phyloP scores from a whole-genome alignment of 2,329 filamentous ascomycete species.

The Zymoseptoria passerinii region DNA sequence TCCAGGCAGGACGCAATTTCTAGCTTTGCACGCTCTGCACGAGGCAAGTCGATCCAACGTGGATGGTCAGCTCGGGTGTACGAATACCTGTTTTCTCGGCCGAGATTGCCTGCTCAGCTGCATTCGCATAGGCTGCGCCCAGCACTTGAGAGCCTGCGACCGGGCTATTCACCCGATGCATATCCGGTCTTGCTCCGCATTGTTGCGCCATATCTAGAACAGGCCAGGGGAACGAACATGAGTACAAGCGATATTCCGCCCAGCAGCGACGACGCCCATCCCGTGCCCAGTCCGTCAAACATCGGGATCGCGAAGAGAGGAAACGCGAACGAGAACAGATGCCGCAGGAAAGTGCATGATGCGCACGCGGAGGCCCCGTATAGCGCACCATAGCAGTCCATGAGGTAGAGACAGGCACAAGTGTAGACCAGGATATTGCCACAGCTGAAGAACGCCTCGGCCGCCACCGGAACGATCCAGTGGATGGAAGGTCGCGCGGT shows the following conservation, averaged over 20 bases:
- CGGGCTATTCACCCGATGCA: not conserved
- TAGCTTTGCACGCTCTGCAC: too few relatives aligned
- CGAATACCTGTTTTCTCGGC: too few relatives aligned
- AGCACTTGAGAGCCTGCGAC: too few relatives aligned
- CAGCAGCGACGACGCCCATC: conserved; percentile 34
- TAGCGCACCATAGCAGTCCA: conserved; percentile 12
- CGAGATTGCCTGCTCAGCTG: too few relatives aligned
- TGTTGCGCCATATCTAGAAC: conserved; percentile 10
- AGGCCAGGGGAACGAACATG: conserved; percentile 23
- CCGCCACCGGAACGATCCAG: conserved; percentile 32
- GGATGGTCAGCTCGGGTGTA: too few relatives aligned
- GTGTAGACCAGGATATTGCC: conserved; percentile 32
- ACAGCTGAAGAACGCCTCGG: conserved; percentile 32
- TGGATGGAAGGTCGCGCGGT: conserved; percentile 24
- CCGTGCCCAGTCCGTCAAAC: conserved; percentile 32
- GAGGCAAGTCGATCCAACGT: too few relatives aligned
- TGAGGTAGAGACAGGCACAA: conserved; percentile 10
- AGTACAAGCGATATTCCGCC: conserved; percentile 27
- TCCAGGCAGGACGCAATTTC: too few relatives aligned
- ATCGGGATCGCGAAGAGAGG: conserved; percentile 35
- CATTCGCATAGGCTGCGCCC: too few relatives aligned
- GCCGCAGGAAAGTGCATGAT: conserved; percentile 20
- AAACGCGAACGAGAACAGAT: conserved; percentile 30
- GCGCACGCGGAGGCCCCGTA: conserved; percentile 27
- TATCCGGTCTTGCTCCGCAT: conserved; percentile 4